Evolutionary conservation across 768 basidiomycete genomes (phyloP), one percentile per base, ranked within the genome.

Genomic region (Postia placenta): DNA sequence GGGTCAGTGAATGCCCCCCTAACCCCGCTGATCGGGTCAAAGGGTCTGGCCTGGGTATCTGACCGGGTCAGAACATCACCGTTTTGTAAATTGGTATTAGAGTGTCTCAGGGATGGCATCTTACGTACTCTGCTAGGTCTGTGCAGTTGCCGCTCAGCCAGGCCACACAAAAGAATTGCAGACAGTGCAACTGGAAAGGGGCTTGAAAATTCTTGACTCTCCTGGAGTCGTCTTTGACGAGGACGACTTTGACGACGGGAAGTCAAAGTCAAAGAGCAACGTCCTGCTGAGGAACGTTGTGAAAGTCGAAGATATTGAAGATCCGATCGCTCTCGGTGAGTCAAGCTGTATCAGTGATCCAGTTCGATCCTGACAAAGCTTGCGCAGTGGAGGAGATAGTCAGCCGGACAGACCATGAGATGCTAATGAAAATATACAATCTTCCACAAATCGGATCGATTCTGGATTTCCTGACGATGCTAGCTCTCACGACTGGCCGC

Each of bases 201-300:
- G 93, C 0, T 76, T 99, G 60, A 82, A 85, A 48, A 85, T 98
- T 28, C 76, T 98, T 5, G 96, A 98, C 67, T 97, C 93, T 30
- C 95, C 96, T 0, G 96, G 95, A 52, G 92, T 98, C n/a, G 88
- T 99, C 1, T 91, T 96, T 56, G 91, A 93, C 52, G 89, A 92
- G 48, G 82, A 87, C 49, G 76, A 82, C 42, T 62, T 73, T 42
- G 55, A 78, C 66, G 66, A 67, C 39, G 69, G 64, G 20, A 81
- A 79, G 48, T 73, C 74, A 20, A 48, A 50, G 22, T 64, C 62
- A 24, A 73, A 66, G 46, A 69, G 66, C 3, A 85, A 81, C 57
- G 73, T 94, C 12, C 72, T 96, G 25, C 73, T 96, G 7, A 73
- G 92, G 19, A 96, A 96, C 58, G 91, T 93, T 26, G 75, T 95